Evolutionary conservation across 2,329 filamentous ascomycete species (phyloP), one percentile per base, ranked within the genome.

Genomic region (Endocalyx cinctus): DNA sequence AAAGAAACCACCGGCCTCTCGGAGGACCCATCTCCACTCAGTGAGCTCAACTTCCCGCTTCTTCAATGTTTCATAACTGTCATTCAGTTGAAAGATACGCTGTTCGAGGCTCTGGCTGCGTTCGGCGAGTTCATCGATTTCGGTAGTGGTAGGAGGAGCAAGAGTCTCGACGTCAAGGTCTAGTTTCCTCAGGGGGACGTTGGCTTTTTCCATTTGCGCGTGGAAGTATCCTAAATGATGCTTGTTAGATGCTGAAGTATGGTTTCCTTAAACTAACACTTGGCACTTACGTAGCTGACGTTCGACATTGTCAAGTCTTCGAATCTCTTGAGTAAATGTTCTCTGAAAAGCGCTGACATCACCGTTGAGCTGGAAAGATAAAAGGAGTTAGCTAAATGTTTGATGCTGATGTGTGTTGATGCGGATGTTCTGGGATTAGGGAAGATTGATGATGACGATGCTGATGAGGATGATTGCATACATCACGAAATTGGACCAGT

Each of bases 21-120:
- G 82, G 38, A 98, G 67, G 32, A 98, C 94, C 87, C 90, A 97
- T 55, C 94, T 84, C 92, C 92, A 97, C 67, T 98, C 92, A 10
- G 86, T 94, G 52, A 98, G 72, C 61, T 98, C 92, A 39, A 94
- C 87, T 69, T 97, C 92, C 37, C 90, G 82, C 70, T 92, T 96
- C 77, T 97, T 97, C 60, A 98, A 67, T 12, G 88, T 96, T 69
- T 98, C 92, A 64, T 98, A 97, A 69, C 89, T 97, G 58, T 97
- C 92, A 60, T 97, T 97, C 42, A 98, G 69, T 47, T 89, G 90
- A 38, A 80, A 82, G 47, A 98, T 79, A 42, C 92, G 80, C 67
- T 94, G 86, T 66, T 98, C 92, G 36, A 98, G 74, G 62, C 81
- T 84, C 66, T 97, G 87, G 60, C 87, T 87, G 53, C 90, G 85